Base-by-base conservation (phyloP, 2,329 filamentous ascomycete genomes). In the Stemphylium beticola region DNA sequence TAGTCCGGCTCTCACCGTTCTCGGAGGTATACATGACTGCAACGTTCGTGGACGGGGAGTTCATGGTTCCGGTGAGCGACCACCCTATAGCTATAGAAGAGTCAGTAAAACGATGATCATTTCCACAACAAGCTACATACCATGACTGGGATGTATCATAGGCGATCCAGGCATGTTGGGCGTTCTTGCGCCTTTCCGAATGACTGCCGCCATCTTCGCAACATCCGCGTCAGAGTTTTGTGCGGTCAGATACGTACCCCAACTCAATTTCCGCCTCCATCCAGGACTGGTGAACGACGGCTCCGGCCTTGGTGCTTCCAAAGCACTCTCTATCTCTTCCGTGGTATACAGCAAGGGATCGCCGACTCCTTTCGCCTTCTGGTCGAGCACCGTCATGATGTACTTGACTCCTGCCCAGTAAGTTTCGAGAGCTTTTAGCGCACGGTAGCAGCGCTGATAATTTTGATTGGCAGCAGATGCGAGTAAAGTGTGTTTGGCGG, bases 341-440 rank as follows among this genome's bases (percentile, higher is more conserved):
- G 76, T 77, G 0, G 83, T 86, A 60, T 87, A 87, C 9, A 87
- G 70, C 12, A 86, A 72, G 2, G 85, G 92, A 66, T 96, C 91
- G 75, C 88, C 90, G 33, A 93, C 91, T 0, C 92, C 92, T 71
- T 93, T 92, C 12, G 91, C 87, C 72, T 95, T 95, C 65, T 96
- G 92, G 64, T 96, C 91, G 10, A 96, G 78, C 0, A 92, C 91
- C 0, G 90, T 93, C 33, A 96, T 77, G 34, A 96, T 96, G 70
- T 96, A 96, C 53, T 90, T 88, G 22, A 91, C 88, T 7, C 92
- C 92, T 32, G 89, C 89, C 92, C 92, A 96, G 69, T 95, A 95
- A 0, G 83, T 83, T 62, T 95, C 86, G n/a, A 96, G 79, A 40
- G 91, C 87, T 63, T 93, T 87, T 10, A 96, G 76, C 0, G 91